Conservation (phyloP, 441 rosid species). For the Melianthus villosus region DNA sequence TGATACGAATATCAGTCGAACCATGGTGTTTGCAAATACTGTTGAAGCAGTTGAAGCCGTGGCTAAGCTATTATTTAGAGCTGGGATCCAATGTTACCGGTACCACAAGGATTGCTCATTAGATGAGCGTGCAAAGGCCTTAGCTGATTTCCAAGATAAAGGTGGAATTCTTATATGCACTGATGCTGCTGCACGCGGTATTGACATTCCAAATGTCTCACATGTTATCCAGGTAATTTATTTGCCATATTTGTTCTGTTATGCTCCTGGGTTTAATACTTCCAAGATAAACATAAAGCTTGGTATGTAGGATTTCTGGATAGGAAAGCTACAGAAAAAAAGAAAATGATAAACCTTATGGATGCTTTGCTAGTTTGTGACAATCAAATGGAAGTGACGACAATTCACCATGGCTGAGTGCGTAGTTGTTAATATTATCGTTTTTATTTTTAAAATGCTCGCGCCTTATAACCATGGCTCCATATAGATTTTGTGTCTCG, state of each 20-base stretch:
- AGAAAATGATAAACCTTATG: too few species aligned
- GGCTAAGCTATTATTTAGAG: constrained; percentile 49
- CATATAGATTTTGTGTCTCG: too few species aligned
- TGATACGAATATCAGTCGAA: constrained; percentile 27
- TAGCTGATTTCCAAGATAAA: constrained; percentile 49
- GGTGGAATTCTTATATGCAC: constrained; percentile 86
- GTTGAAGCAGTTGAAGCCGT: constrained; percentile 85
- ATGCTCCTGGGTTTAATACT: too few species aligned
- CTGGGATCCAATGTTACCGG: constrained; percentile 53
- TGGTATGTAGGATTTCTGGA: too few species aligned
- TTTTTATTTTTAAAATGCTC: too few species aligned
- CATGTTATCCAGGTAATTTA: constrained; percentile 73
- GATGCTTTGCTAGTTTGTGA: too few species aligned
- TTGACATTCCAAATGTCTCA: constrained; percentile 78
- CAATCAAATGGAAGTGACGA: too few species aligned
- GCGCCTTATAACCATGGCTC: too few species aligned
- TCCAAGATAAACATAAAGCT: too few species aligned
- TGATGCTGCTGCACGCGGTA: constrained; percentile 95
- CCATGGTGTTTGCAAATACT: constrained; percentile 91
- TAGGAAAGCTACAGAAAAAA: too few species aligned
- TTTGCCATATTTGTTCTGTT: constrained; percentile 1
- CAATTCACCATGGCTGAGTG: too few species aligned
- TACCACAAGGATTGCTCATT: constrained; percentile 68
- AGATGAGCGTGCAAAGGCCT: constrained; percentile 54
- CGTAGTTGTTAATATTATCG: too few species aligned